Base-by-base conservation (phyloP, 148 eudicot genomes). In the Camellia lanceoleosa region DNA sequence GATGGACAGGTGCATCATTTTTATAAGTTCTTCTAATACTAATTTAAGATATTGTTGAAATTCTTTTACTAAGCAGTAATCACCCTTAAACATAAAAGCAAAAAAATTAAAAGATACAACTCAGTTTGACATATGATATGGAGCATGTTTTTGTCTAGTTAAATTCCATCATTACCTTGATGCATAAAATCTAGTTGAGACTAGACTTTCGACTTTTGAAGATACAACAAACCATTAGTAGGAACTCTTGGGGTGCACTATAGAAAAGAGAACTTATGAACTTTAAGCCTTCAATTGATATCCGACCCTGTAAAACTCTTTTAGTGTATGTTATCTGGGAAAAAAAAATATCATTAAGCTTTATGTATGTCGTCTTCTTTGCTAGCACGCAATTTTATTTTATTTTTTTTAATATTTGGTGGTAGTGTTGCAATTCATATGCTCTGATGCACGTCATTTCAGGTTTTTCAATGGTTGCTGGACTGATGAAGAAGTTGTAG, bases 401-500 rank as follows among this genome's bases (percentile, higher is more conserved):
- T 47, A 23, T 59, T n/a, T 41, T 46, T 49, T 74, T 15, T 55
- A 30, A 30, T 55, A 38, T 23, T 71, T 71, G 13, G 18, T 42
- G 30, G n/a, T 49, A 43, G 30, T 61, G 43, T 52, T 75, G 4
- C 23, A 78, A 65, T 7, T 55, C 16, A 15, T 47, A 44, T 46
- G 68, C 52, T 47, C 64, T 46, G 49, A 52, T 65, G 47, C 60
- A 41, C 70, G 8, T 59, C 44, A 71, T 78, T 81, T 78, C 82
- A 84, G 87, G 78, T 63, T 79, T 74, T 69, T 77, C 55, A 74
- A 78, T 18, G 9, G 71, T 81, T 11, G 80, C 61, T 85, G 87
- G 87, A 85, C 82, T 54, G 74, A 71, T 46, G 84, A 82, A 62
- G 87, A 85, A 67, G 16, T 85, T 16, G 75, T 70, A 71, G 76